A percentile compares a stretch with the other conserved stretches of the same genome.
Conservation (phyloP, 805 yeast species). For the Myxozyma melibiosi region DNA sequence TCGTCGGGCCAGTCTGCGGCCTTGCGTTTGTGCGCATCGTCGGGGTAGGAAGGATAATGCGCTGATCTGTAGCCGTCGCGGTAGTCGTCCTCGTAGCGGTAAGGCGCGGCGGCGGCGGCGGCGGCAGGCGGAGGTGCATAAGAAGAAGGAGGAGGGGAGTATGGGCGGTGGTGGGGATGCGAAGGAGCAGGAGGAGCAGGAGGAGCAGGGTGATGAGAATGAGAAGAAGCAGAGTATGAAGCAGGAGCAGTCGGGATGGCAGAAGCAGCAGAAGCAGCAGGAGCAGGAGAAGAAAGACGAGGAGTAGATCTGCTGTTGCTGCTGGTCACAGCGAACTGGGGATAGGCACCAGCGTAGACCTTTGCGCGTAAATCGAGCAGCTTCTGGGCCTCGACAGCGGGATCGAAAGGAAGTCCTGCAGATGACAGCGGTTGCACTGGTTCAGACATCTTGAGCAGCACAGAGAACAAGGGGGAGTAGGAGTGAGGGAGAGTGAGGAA, state of each 20-base stretch:
- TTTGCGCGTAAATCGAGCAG: conserved; percentile 25
- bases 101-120: background rate
- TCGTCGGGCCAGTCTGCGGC: conserved; percentile 10
- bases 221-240: background rate
- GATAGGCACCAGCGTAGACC: conserved; percentile 24
- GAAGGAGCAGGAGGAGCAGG: background rate
- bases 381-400: conserved; percentile 28
- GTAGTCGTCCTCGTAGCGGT: conserved; percentile 4
- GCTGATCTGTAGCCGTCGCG: conserved; percentile 5
- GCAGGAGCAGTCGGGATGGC: background rate
- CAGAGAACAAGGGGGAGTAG: background rate
- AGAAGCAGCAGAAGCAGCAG: background rate
- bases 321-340: conserved; percentile 16
- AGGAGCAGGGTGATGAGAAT: background rate
- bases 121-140: conserved; percentile 1
- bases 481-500: background rate
- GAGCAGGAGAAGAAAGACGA: background rate
- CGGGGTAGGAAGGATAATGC: conserved; percentile 4
- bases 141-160: background rate
- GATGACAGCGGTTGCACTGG: background rate
- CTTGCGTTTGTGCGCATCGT: conserved; percentile 19
- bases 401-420: conserved; percentile 22
- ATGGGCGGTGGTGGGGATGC: background rate
- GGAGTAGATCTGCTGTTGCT: too few species aligned
- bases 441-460: background rate